These are phyloP conservation scores for Phytophthora melonis DNA, from an alignment of 352 stramenopile species.

Conservation along the genomic window DNA sequence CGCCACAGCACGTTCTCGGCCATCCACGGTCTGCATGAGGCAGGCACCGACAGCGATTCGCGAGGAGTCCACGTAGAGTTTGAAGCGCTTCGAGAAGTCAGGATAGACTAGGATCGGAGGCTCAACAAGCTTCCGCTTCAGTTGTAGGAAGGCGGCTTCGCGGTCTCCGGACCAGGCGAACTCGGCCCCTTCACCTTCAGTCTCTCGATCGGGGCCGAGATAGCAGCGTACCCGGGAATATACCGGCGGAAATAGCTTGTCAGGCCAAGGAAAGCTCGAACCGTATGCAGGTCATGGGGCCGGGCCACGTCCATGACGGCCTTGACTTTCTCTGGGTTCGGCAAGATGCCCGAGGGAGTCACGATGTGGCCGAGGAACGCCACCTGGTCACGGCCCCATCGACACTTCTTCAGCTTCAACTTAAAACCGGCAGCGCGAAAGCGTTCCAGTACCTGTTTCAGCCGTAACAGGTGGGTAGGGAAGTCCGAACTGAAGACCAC, in stretches of 20 bases:
- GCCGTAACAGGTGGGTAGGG: background rate
- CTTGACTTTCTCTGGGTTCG: background rate
- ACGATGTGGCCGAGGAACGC: background rate
- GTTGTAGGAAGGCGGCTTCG: background rate
- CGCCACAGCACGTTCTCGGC: background rate
- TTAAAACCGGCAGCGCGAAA: slow-evolving; percentile 7
- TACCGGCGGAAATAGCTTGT: background rate
- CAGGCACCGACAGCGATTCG: background rate
- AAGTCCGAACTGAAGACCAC: background rate
- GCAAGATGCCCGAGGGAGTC: background rate
- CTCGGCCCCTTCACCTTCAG: background rate
- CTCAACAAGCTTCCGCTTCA: background rate
- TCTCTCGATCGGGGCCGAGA: background rate
- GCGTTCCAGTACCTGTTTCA: background rate
- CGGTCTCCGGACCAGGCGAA: slow-evolving; percentile 5
- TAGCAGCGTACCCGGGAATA: slow-evolving; percentile 2
- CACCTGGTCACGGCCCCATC: background rate
- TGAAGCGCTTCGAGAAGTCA: slow-evolving; percentile 1
- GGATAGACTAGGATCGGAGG: slow-evolving; percentile 15
- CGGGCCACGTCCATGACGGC: background rate
- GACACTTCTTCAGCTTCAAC: slow-evolving; percentile 2
- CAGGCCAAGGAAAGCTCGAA: background rate
- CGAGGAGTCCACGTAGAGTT: slow-evolving; percentile 10
- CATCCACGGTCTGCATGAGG: slow-evolving; percentile 5
- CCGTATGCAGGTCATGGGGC: background rate